These are phyloP conservation scores for Candida tibetensis DNA, from an alignment of 805 yeast species.

Conservation along the genomic window DNA sequence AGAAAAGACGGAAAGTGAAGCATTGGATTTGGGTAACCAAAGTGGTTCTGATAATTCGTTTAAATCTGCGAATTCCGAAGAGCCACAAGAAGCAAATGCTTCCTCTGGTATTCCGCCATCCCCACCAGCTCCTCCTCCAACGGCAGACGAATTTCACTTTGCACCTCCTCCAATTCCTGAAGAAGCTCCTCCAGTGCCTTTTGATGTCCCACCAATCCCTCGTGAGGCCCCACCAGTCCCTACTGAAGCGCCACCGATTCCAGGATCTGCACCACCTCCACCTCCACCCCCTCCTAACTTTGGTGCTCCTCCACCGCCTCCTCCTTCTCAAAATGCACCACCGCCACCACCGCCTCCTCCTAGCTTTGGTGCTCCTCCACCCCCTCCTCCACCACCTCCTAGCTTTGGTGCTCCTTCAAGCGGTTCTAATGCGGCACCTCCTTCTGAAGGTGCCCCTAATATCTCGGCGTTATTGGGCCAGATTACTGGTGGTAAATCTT, in stretches of 20 bases:
- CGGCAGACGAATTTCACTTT: slow-evolving; percentile 7
- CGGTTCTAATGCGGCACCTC: too few species aligned
- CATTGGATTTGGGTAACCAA: background rate
- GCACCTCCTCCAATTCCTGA: slow-evolving; percentile 21
- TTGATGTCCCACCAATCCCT: slow-evolving; percentile 22
- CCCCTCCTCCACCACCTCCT: slow-evolving; percentile 35
- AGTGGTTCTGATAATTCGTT: slow-evolving; percentile 5
- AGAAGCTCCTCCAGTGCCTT: slow-evolving; percentile 27
- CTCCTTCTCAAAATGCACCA: slow-evolving; percentile 28
- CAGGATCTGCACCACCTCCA: slow-evolving; percentile 28
- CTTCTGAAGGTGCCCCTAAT: slow-evolving; percentile 29
- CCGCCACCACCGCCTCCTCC: slow-evolving; percentile 29
- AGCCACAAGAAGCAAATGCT: slow-evolving; percentile 14
- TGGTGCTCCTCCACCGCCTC: slow-evolving; percentile 25
- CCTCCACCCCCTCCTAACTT: slow-evolving; percentile 48
- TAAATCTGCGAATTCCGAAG: slow-evolving; percentile 8
- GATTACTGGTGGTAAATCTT: slow-evolving; percentile 49
- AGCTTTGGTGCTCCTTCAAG: slow-evolving; percentile 27
- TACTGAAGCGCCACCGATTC: slow-evolving; percentile 30
- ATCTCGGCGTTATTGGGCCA: slow-evolving; percentile 55
- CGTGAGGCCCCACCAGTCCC: slow-evolving; percentile 27
- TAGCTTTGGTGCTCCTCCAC: slow-evolving; percentile 23
- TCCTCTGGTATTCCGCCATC: slow-evolving; percentile 20
- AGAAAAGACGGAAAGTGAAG: slow-evolving; percentile 4
- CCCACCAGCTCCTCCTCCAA: slow-evolving; percentile 21